A percentile compares a stretch with the other conserved stretches of the same genome.
Evolutionary conservation across 805 yeast genomes (phyloP).

Genomic region (Starmerella scarabaei): DNA sequence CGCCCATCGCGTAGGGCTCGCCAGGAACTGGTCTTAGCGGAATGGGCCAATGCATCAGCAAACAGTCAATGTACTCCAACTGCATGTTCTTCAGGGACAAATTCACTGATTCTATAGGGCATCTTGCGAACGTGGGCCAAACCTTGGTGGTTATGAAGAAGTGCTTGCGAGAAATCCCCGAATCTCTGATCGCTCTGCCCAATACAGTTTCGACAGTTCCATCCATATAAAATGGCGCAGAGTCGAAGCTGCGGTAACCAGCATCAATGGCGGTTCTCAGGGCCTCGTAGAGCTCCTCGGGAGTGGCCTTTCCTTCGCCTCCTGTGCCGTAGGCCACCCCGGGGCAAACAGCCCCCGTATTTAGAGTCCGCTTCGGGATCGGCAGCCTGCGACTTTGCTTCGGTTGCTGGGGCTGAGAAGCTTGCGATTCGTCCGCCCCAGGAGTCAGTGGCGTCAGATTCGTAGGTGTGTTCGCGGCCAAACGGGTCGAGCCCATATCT

Average conservation of each 20-base stretch:
- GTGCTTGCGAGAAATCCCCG: slow-evolving; percentile 43
- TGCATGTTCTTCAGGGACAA: slow-evolving; percentile 49
- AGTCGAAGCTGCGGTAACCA: slow-evolving; percentile 72
- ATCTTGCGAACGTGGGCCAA: slow-evolving; percentile 27
- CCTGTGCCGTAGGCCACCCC: slow-evolving; percentile 68
- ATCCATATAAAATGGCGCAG: slow-evolving; percentile 56
- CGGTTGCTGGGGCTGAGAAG: too few species aligned
- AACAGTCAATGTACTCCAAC: slow-evolving; percentile 64
- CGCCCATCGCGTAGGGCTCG: slow-evolving; percentile 21
- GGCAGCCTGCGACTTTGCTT: too few species aligned
- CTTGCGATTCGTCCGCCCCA: too few species aligned
- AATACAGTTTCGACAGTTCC: slow-evolving; percentile 39
- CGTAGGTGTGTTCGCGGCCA: too few species aligned
- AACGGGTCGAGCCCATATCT: too few species aligned
- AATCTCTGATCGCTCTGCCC: slow-evolving; percentile 33
- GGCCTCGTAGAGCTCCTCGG: slow-evolving; percentile 34
- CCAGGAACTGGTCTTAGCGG: slow-evolving; percentile 16
- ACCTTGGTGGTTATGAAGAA: slow-evolving; percentile 62
- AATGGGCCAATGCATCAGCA: slow-evolving; percentile 75
- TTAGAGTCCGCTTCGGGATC: slow-evolving; percentile 23
- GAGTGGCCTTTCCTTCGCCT: slow-evolving; percentile 24
- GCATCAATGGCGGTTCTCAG: slow-evolving; percentile 43
- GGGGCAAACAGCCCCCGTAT: slow-evolving; percentile 55
- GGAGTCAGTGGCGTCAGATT: too few species aligned
- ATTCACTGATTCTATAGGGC: slow-evolving; percentile 41